These are phyloP conservation scores for Niveomyces coronatus DNA, from an alignment of 2,329 filamentous ascomycete genomes.

Conservation along the genomic window DNA sequence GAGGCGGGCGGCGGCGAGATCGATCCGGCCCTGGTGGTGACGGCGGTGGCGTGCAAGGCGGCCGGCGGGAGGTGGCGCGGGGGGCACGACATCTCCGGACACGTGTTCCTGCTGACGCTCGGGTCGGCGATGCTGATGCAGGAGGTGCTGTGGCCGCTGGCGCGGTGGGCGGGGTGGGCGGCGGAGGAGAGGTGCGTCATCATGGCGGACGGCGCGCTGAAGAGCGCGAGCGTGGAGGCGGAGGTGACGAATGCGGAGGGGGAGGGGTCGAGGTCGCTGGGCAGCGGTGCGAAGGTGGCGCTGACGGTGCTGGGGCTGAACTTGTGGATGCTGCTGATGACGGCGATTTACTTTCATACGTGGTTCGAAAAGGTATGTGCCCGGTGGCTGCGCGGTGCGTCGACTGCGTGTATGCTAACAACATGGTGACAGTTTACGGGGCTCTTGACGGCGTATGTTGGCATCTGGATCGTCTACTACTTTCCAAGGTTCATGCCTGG, in stretches of 20 bases:
- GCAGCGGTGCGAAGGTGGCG: slow-evolving; percentile 45
- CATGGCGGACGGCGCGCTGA: slow-evolving; percentile 55
- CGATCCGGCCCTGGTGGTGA: slow-evolving; percentile 48
- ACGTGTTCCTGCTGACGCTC: slow-evolving; percentile 85
- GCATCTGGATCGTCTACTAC: slow-evolving; percentile 40
- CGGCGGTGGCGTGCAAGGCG: slow-evolving; percentile 70
- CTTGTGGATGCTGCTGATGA: slow-evolving; percentile 98
- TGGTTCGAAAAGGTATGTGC: slow-evolving; percentile 87
- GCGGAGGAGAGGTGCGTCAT: slow-evolving; percentile 56
- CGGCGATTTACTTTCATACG: slow-evolving; percentile 95
- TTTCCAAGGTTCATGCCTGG: slow-evolving; percentile 40
- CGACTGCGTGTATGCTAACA: slow-evolving; percentile 10
- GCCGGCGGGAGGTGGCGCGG: slow-evolving; percentile 78
- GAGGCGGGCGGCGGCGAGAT: slow-evolving; percentile 34
- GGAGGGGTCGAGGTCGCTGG: slow-evolving; percentile 23
- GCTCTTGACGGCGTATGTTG: slow-evolving; percentile 35
- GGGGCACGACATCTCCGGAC: slow-evolving; percentile 93
- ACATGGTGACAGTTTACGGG: slow-evolving; percentile 38
- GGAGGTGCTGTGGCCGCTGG: slow-evolving; percentile 57
- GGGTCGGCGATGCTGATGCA: slow-evolving; percentile 73
- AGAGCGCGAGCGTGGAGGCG: slow-evolving; percentile 43
- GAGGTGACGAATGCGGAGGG: slow-evolving; percentile 17
- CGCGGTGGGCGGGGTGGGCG: slow-evolving; percentile 28
- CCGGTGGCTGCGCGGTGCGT: neutral
- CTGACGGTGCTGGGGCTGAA: slow-evolving; percentile 57